A percentile compares a stretch with the other conserved stretches of the same genome.
Conservation (phyloP, 2,329 filamentous ascomycete genomes). For the Ploettnerulaceae sp. region DNA sequence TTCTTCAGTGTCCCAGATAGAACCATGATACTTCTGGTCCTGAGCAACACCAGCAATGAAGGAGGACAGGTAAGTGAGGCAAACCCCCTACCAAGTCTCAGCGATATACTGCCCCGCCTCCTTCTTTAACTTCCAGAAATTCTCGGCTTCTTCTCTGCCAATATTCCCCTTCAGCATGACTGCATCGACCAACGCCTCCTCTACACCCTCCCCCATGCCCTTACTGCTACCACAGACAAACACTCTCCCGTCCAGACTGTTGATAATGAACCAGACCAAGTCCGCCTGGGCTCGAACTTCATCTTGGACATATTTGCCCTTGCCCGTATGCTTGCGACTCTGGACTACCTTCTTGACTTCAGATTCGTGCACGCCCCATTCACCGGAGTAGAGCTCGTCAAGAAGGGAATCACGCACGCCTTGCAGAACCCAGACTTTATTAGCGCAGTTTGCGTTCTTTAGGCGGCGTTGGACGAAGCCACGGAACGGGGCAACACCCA, state of each 20-base stretch:
- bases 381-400: slow-evolving; percentile 93
- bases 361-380: slow-evolving; percentile 90
- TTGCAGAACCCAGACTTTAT: slow-evolving; percentile 97
- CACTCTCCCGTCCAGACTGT: slow-evolving; percentile 88
- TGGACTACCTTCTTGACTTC: slow-evolving; percentile 80
- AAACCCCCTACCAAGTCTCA: slow-evolving; percentile 55
- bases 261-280: slow-evolving; percentile 97
- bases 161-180: slow-evolving; percentile 91
- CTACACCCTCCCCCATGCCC: slow-evolving; percentile 97
- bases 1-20: too few relatives aligned
- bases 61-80: too few relatives aligned
- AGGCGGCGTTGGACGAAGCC: slow-evolving; percentile 93
- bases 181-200: slow-evolving; percentile 80
- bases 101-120: slow-evolving; percentile 93
- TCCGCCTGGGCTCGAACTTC: slow-evolving; percentile 89
- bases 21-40: too few relatives aligned
- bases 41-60: too few relatives aligned
- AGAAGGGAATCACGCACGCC: slow-evolving; percentile 90
- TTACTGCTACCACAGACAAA: slow-evolving; percentile 95
- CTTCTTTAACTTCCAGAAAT: slow-evolving; percentile 91
- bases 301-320: slow-evolving; percentile 91
- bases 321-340: slow-evolving; percentile 54
- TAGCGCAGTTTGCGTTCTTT: slow-evolving; percentile 91
- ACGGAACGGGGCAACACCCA: slow-evolving; percentile 94
- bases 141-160: slow-evolving; percentile 71